Percentiles rank a stretch among this genome's conserved stretches.
Conservation (phyloP, 805 yeast genomes). For the Scheffersomyces coipomensis region DNA sequence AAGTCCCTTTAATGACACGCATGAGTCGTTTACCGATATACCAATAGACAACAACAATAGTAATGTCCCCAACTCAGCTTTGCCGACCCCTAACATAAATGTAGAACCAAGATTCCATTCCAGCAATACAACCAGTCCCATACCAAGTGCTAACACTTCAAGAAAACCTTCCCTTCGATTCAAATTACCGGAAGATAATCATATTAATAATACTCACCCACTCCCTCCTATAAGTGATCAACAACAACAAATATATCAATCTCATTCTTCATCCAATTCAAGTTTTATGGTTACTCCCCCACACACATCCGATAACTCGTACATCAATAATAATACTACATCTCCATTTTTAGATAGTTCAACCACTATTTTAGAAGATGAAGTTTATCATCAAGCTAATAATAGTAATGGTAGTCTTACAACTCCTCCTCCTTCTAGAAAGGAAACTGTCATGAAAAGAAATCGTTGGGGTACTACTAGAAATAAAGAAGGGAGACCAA, state of each 20-base stretch:
- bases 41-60: constrained; percentile 5
- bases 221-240: too few relatives aligned
- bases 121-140: constrained; percentile 3
- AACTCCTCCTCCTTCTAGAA: constrained; percentile 16
- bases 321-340: constrained; percentile 5
- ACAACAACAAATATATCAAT: not conserved
- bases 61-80: constrained; percentile 13
- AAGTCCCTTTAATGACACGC: constrained; percentile 10
- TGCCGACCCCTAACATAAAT: constrained; percentile 26
- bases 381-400: constrained; percentile 16
- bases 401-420: not conserved
- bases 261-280: not conserved
- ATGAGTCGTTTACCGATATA: constrained; percentile 4
- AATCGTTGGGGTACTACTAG: constrained; percentile 92
- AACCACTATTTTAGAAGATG: constrained; percentile 19
- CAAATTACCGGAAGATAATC: constrained; percentile 16
- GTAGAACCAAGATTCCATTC: constrained; percentile 7
- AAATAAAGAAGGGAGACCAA: constrained; percentile 68
- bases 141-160: constrained; percentile 1
- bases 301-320: not conserved
- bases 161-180: constrained; percentile 30
- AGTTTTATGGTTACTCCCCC: not conserved
- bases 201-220: too few relatives aligned
- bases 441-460: constrained; percentile 64
- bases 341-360: constrained; percentile 27